Base-by-base conservation (phyloP, 164 flowering plant species). In the Vitis rotundifolia region DNA sequence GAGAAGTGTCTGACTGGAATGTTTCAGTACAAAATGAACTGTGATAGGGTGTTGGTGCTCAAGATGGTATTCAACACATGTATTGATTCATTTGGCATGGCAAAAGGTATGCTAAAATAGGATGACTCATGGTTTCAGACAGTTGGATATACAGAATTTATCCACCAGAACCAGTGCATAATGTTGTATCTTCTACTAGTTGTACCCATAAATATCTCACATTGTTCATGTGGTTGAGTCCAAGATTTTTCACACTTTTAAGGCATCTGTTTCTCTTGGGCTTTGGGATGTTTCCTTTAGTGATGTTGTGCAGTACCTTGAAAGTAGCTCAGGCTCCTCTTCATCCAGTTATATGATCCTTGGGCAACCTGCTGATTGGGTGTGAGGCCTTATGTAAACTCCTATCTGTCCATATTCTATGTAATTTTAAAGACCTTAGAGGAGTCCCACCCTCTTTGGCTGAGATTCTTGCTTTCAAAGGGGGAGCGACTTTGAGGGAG, bases 21-120 rank as follows among this genome's bases (percentile, higher is more conserved):
- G 59, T 56, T n/a, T 56, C 59, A 56, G 11, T 9, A n/a, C n/a
- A 56, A 56, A 56, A 56, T 56, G 59, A 56, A 16, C 59, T 56
- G 59, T 16, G 59, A 56, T 19, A 56, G 2, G 26, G 28, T 16
- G 7, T 13, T 56, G 59, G 59, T 56, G 59, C 59, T 12, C 59
- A 56, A 16, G 9, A 56, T 56, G 11, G 22, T 56, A 56, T 56
- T 22, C 26, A 9, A 56, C 11, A 16, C 28, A 16, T 22, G n/a
- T 56, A 16, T 18, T 6, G 16, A 10, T 56, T 13, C 7, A 56
- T 56, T 22, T 37, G 44, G 44, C 44, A 37, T 37, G 5, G 44
- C 3, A 3, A 37, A 37, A 37, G 44, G 58, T 6, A 56, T 9
- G 9, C 28, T 16, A 56, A n/a, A 56, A n/a, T 56, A 10, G 8